Evolutionary conservation across 768 basidiomycete species (phyloP).

Genomic region (Podaxis sp.): DNA sequence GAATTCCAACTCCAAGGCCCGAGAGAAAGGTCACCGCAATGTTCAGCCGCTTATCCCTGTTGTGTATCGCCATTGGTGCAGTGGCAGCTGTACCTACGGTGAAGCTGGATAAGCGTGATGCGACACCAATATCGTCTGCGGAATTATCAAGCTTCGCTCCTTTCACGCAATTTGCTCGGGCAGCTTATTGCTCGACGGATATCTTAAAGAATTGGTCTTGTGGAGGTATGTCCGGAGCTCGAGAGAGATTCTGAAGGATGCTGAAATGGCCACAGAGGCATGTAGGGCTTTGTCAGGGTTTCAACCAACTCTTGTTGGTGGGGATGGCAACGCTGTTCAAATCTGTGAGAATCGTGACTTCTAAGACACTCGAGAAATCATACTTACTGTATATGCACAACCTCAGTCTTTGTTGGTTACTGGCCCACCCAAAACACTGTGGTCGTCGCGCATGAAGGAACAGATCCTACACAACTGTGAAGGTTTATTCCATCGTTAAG

Average conservation of each 20-base stretch:
- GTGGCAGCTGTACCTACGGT: constrained; percentile 14
- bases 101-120: constrained; percentile 17
- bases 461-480: constrained; percentile 52
- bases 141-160: constrained; percentile 37
- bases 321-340: constrained; percentile 44
- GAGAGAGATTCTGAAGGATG: neutral
- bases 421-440: constrained; percentile 46
- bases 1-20: neutral
- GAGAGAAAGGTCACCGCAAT: neutral
- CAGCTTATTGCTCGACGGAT: constrained; percentile 45
- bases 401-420: constrained; percentile 51
- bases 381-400: neutral
- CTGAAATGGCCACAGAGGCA: constrained; percentile 25
- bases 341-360: constrained; percentile 38
- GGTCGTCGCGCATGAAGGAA: constrained; percentile 61
- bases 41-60: neutral
- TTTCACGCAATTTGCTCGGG: constrained; percentile 49
- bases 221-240: constrained; percentile 28
- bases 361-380: neutral
- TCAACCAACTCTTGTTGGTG: constrained; percentile 38
- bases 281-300: constrained; percentile 38
- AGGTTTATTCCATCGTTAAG: constrained; percentile 7
- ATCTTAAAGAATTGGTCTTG: constrained; percentile 38
- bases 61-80: constrained; percentile 1
- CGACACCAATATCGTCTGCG: constrained; percentile 22